A percentile compares a stretch with the other conserved stretches of the same genome.
Evolutionary conservation across 257 asterid species (phyloP).

Genomic region (Parsonsia alboflavescens): DNA sequence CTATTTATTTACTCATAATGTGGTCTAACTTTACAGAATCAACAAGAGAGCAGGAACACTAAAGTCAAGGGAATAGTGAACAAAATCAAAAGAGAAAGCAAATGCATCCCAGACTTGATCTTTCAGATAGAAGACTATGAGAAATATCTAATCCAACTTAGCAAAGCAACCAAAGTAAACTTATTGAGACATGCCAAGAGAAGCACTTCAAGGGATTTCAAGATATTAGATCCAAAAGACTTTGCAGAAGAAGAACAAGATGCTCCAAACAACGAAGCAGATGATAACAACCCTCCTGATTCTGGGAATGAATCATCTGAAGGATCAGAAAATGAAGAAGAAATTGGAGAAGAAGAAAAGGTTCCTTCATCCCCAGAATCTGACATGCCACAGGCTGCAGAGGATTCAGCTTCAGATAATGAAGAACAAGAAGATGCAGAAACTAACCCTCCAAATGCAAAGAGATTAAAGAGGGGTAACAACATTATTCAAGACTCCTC

Average conservation of each 20-base stretch:
- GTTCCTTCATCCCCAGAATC: constrained; percentile 13
- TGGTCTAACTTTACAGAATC: constrained; percentile 36
- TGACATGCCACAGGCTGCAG: constrained; percentile 38
- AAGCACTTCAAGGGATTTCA: constrained; percentile 85
- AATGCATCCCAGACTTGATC: constrained; percentile 74
- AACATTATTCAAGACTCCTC: constrained; percentile 53
- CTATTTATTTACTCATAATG: not conserved
- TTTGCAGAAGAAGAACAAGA: constrained; percentile 33
- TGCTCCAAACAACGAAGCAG: constrained; percentile 34
- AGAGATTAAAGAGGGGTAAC: constrained; percentile 39
- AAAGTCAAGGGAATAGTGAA: constrained; percentile 50
- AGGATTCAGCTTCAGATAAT: constrained; percentile 32
- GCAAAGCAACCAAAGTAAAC: constrained; percentile 66
- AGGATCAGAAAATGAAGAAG: constrained; percentile 31
- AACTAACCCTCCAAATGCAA: constrained; percentile 28
- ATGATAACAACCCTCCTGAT: constrained; percentile 18
- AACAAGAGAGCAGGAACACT: constrained; percentile 48
- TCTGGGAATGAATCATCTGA: constrained; percentile 31
- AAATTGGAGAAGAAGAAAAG: constrained; percentile 18
- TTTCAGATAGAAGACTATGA: constrained; percentile 86
- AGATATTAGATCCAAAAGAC: constrained; percentile 46
- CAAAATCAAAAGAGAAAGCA: constrained; percentile 79
- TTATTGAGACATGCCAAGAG: constrained; percentile 75
- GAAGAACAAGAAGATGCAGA: constrained; percentile 34
- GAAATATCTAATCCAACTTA: constrained; percentile 64